Percentiles rank a stretch among this genome's conserved stretches.
Evolutionary conservation across 805 yeast genomes (phyloP).

Genomic region (Schizosaccharomyces pombe): DNA sequence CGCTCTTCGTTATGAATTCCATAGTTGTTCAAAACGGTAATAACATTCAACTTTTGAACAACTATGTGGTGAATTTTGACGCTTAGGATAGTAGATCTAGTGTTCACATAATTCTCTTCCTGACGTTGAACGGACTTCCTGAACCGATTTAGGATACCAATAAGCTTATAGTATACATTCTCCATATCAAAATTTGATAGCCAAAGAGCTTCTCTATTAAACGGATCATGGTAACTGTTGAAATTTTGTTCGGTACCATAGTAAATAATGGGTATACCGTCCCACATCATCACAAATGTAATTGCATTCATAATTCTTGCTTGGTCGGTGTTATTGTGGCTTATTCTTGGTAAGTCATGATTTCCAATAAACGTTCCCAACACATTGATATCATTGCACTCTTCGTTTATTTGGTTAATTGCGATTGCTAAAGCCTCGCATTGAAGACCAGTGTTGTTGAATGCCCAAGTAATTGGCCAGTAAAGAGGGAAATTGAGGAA

Average conservation of each 20-base stretch:
- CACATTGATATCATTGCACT: background rate
- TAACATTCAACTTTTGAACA: background rate
- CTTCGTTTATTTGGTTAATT: background rate
- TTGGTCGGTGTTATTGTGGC: slow-evolving; percentile 3
- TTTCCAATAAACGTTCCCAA: slow-evolving; percentile 6
- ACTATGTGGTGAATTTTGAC: background rate
- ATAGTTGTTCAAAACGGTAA: background rate
- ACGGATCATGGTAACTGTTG: slow-evolving; percentile 5
- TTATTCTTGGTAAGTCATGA: slow-evolving; percentile 6
- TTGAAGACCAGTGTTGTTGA: background rate
- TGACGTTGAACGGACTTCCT: background rate
- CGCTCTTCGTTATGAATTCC: background rate
- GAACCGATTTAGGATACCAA: background rate
- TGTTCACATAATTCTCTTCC: background rate
- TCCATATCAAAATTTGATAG: slow-evolving; percentile 3
- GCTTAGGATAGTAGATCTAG: background rate
- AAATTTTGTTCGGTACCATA: slow-evolving; percentile 7
- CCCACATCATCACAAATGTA: slow-evolving; percentile 3
- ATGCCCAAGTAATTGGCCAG: slow-evolving; percentile 2
- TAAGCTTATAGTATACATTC: background rate
- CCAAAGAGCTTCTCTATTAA: slow-evolving; percentile 6
- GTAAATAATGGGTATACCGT: slow-evolving; percentile 7
- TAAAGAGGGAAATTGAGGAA: slow-evolving; percentile 6
- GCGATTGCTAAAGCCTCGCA: background rate
- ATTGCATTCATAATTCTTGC: slow-evolving; percentile 4